phyloP scores from a whole-genome alignment of 2,329 filamentous ascomycete genomes.

The Ceratocystis colombiana region DNA sequence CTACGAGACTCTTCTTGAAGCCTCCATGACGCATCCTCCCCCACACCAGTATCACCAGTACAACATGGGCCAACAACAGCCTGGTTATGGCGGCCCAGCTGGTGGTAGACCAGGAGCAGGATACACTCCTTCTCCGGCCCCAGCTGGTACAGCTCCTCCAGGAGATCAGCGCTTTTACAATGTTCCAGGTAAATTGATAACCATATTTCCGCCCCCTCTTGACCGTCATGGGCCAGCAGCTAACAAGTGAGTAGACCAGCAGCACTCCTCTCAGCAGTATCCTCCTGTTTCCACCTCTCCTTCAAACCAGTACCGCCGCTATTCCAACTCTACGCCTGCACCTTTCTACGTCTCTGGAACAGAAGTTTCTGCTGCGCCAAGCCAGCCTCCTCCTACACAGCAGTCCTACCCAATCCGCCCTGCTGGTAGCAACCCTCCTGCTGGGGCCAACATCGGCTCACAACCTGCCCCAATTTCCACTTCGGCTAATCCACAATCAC shows the following conservation, averaged over 20 bases:
- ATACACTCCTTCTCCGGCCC: conserved; percentile 39
- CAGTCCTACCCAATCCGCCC: conserved; percentile 43
- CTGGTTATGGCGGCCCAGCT: conserved; percentile 35
- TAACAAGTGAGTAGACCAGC: conserved; percentile 31
- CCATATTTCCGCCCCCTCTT: background rate
- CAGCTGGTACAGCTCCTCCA: conserved; percentile 56
- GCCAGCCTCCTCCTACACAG: conserved; percentile 30
- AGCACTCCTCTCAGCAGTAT: conserved; percentile 31
- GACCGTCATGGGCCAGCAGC: background rate
- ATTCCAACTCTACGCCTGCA: conserved; percentile 41
- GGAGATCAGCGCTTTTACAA: conserved; percentile 27
- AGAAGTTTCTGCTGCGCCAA: conserved; percentile 39
- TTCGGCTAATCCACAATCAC: conserved; percentile 39
- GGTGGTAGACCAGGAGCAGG: conserved; percentile 15
- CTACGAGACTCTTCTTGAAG: conserved; percentile 90
- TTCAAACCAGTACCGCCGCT: conserved; percentile 48
- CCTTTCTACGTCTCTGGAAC: conserved; percentile 58
- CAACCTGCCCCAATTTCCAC: conserved; percentile 39
- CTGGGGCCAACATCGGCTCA: conserved; percentile 33
- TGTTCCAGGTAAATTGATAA: conserved; percentile 18
- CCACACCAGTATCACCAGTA: conserved; percentile 67
- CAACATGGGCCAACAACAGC: conserved; percentile 44
- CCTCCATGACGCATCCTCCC: conserved; percentile 83
- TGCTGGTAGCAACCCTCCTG: conserved; percentile 5
- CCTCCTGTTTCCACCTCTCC: conserved; percentile 35